A percentile compares a stretch with the other conserved stretches of the same genome.
phyloP scores from a whole-genome alignment of 768 basidiomycete genomes.

The Tephrocybe sp. region DNA sequence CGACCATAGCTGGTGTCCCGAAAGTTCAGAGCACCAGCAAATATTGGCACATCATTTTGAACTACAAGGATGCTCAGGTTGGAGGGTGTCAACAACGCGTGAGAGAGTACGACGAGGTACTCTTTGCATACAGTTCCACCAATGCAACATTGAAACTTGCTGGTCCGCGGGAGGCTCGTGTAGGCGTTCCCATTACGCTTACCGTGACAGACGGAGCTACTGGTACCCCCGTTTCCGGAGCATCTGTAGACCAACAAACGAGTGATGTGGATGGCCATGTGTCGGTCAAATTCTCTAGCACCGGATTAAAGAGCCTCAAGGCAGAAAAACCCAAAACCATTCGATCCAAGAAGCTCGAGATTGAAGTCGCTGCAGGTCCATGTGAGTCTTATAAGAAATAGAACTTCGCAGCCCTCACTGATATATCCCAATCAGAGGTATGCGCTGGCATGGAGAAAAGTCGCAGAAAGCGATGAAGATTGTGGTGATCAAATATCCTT shows the following conservation, averaged over 20 bases:
- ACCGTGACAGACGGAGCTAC: constrained; percentile 38
- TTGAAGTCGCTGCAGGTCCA: constrained; percentile 10
- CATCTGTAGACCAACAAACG: constrained; percentile 23
- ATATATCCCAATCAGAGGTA: too few relatives aligned
- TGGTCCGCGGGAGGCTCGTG: constrained; percentile 7
- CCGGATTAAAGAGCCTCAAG: constrained; percentile 28
- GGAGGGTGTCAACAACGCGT: constrained; percentile 7
- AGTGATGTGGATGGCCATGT: constrained; percentile 29
- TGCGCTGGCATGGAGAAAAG: too few relatives aligned
- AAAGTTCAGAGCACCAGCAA: not conserved
- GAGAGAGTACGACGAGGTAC: constrained; percentile 1
- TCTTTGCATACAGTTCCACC: not conserved
- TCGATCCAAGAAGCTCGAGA: constrained; percentile 28
- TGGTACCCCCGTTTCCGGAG: constrained; percentile 31
- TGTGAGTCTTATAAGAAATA: not conserved
- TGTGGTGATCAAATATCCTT: too few relatives aligned
- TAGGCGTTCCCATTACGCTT: constrained; percentile 27
- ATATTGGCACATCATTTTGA: constrained; percentile 6
- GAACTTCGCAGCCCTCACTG: too few relatives aligned
- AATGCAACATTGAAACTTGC: constrained; percentile 3
- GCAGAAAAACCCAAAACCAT: constrained; percentile 32
- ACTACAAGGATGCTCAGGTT: constrained; percentile 1
- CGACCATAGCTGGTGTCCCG: constrained; percentile 32
- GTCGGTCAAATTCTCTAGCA: constrained; percentile 23
- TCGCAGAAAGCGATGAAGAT: too few relatives aligned